Evolutionary conservation across 192 early-diverging fungal genomes (phyloP), one percentile per base, ranked within the genome.

Genomic region (Backusella tuberculispora): DNA sequence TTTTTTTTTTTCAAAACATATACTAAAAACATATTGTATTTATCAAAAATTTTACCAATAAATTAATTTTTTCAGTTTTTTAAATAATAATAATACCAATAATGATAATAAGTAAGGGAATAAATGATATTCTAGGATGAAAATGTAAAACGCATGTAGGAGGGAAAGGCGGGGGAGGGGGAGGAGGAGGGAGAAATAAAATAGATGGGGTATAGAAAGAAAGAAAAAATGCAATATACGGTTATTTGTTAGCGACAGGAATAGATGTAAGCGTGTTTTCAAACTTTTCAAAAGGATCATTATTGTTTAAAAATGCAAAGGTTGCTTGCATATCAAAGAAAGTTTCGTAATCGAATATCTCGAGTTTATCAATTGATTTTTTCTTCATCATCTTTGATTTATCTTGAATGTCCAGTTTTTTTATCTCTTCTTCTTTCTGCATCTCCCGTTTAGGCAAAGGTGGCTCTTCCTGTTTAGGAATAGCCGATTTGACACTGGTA

Each of bases 251-350:
- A n/a, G 37, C 17, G 8, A 66, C 64, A 8, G 64, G 38, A 66
- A 38, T 66, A 66, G 26, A 19, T 15, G 26, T 66, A 34, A 66
- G 38, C 34, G 64, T 40, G 17, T 38, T 66, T 38, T 66, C 64
- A 38, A 40, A 66, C 37, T 66, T 66, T 19, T 38, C 64, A 66
- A 40, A 45, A 15, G 68, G 26, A 34, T 47, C 42, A 69, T 60
- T 60, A 19, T 24, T 60, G 26, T 69, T 69, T 44, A 69, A 69
- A 17, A 69, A 69, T 0, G 68, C 68, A 47, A 69, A 69, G 0
- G 68, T 69, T 14, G 68, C 68, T 34, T 69, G 68, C 68, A 69
- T 69, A 17, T 69, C 68, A 69, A 69, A 69, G 45, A 45, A 69
- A 44, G 19, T 47, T 5, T 69, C 68, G 1, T 46, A 29, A 47